A percentile compares a stretch with the other conserved stretches of the same genome.
These are phyloP conservation scores for Pilasporangium apinafurcum DNA, from an alignment of 352 stramenopile genomes.

Conservation along the genomic window DNA sequence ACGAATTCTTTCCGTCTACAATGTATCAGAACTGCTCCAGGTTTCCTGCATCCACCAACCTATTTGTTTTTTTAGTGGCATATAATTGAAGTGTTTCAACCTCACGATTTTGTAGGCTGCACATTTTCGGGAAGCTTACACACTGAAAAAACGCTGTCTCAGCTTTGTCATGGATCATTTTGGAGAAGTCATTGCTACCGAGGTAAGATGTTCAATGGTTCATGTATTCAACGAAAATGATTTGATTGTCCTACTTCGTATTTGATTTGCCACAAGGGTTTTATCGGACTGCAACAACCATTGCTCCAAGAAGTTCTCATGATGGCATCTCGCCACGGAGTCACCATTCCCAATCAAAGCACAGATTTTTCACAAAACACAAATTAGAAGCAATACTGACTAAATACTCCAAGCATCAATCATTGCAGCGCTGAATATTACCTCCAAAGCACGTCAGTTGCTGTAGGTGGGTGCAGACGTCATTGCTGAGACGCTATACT, in stretches of 20 bases:
- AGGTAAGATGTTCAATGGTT: conserved; percentile 16
- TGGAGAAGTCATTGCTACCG: conserved; percentile 58
- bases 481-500: too few species aligned
- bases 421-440: too few species aligned
- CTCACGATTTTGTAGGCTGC: conserved; percentile 54
- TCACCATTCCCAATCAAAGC: conserved; percentile 60
- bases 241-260: neutral
- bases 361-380: too few species aligned
- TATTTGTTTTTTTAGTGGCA: too few species aligned
- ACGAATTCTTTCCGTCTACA: conserved; percentile 62
- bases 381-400: too few species aligned
- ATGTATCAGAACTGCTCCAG: conserved; percentile 72
- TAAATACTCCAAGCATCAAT: too few species aligned
- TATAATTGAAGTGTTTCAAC: too few species aligned
- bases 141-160: conserved; percentile 77
- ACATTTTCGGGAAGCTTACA: conserved; percentile 57
- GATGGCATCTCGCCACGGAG: conserved; percentile 52
- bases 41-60: too few species aligned
- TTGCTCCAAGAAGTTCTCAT: conserved; percentile 74
- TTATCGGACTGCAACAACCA: conserved; percentile 46
- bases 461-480: too few species aligned
- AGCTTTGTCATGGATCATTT: conserved; percentile 82
- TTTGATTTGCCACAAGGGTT: conserved; percentile 21
- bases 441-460: too few species aligned
- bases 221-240: neutral